Conservation (phyloP, 306 rosid genomes). For the Cicer pinnatifidum region DNA sequence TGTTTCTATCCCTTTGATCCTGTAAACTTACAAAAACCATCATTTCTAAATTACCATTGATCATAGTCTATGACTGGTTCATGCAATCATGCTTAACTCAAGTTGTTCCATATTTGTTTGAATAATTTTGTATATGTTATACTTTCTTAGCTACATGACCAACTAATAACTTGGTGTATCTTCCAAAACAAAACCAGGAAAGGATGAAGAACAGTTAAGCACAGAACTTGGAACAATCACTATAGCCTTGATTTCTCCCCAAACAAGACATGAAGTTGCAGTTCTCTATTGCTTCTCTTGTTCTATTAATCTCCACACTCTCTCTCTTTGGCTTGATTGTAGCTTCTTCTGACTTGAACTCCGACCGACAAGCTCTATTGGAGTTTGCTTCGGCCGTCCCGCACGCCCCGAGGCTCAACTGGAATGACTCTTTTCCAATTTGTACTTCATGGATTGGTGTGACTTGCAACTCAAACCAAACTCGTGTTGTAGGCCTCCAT, state of each 20-base stretch:
- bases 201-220: conserved; percentile 48
- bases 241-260: conserved; percentile 38
- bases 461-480: conserved; percentile 54
- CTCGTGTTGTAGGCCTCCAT: conserved; percentile 62
- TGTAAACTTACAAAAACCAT: conserved; percentile 14
- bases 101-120: conserved; percentile 6
- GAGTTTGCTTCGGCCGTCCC: conserved; percentile 58
- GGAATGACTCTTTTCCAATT: conserved; percentile 62
- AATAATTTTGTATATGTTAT: conserved; percentile 30
- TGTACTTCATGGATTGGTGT: conserved; percentile 80
- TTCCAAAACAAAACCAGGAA: conserved; percentile 50
- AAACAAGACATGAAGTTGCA: conserved; percentile 57
- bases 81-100: conserved; percentile 15
- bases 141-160: conserved; percentile 38
- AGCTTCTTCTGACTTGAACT: conserved; percentile 62
- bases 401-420: conserved; percentile 70
- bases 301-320: conserved; percentile 43
- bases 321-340: conserved; percentile 39
- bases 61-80: conserved; percentile 3
- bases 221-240: conserved; percentile 39
- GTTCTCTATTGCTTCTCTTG: conserved; percentile 45
- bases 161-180: conserved; percentile 42
- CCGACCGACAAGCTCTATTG: conserved; percentile 70
- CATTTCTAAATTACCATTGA: conserved; percentile 3
- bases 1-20: conserved; percentile 19